A percentile compares a stretch with the other conserved stretches of the same genome.
Conservation (phyloP, 306 rosid genomes). For the Begonia fuchsioides region DNA sequence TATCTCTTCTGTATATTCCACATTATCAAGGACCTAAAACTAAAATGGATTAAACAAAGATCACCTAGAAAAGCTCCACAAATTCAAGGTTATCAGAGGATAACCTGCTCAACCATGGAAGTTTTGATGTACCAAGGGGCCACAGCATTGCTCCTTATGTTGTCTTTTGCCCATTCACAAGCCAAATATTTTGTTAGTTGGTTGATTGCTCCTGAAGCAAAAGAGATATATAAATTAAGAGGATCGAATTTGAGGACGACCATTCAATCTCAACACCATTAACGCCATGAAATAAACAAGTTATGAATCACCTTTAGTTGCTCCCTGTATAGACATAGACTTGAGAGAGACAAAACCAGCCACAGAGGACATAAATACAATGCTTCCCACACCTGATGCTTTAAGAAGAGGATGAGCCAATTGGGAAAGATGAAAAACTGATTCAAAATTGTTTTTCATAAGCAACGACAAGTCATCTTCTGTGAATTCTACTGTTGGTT, state of each 20-base stretch:
- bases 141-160: slow-evolving; percentile 56
- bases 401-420: slow-evolving; percentile 55
- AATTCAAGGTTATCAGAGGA: slow-evolving; percentile 11
- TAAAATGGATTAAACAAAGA: background rate
- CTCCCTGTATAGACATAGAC: slow-evolving; percentile 65
- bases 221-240: too few species aligned
- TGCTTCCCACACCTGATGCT: slow-evolving; percentile 46
- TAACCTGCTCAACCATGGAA: slow-evolving; percentile 62
- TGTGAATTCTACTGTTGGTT: slow-evolving; percentile 49
- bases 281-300: too few species aligned
- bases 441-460: slow-evolving; percentile 53
- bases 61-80: too few species aligned
- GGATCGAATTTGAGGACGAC: too few species aligned
- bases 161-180: too few species aligned
- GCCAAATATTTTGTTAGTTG: slow-evolving; percentile 55
- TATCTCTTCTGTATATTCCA: slow-evolving; percentile 48
- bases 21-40: slow-evolving; percentile 43
- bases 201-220: slow-evolving; percentile 47
- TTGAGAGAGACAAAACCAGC: slow-evolving; percentile 60
- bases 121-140: slow-evolving; percentile 80
- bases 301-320: slow-evolving; percentile 45
- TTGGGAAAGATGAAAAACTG: slow-evolving; percentile 57
- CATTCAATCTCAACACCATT: too few species aligned
- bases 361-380: slow-evolving; percentile 58
- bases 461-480: slow-evolving; percentile 46